Evolutionary conservation across 2,329 filamentous ascomycete species (phyloP).

Genomic region (Fonsecaea erecta): DNA sequence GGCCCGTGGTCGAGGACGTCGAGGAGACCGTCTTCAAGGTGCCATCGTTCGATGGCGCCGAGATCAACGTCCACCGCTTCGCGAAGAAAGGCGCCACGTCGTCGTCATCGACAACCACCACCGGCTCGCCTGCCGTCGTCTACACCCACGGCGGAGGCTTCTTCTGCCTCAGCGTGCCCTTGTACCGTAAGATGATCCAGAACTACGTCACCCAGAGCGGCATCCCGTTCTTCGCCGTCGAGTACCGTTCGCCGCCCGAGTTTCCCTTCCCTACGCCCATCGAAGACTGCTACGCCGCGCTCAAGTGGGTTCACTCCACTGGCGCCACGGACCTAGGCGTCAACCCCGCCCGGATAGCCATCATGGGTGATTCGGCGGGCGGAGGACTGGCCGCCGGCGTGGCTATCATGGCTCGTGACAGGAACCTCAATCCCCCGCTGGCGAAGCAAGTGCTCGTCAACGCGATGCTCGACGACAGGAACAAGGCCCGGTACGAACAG

Average conservation of each 20-base stretch:
- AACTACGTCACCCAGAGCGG: constrained; percentile 32
- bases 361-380: constrained; percentile 53
- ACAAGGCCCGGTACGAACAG: constrained; percentile 40
- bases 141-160: constrained; percentile 39
- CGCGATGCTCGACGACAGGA: constrained; percentile 55
- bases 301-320: constrained; percentile 45
- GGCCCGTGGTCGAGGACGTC: constrained; percentile 14
- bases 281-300: constrained; percentile 40
- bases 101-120: not conserved
- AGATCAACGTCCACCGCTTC: constrained; percentile 20
- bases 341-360: constrained; percentile 47
- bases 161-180: constrained; percentile 33
- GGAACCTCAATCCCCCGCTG: constrained; percentile 40
- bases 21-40: constrained; percentile 16
- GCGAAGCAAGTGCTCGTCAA: constrained; percentile 52
- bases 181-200: constrained; percentile 28
- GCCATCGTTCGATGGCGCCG: constrained; percentile 6
- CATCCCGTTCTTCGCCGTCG: constrained; percentile 39
- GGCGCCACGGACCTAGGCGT: constrained; percentile 46
- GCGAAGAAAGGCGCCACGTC: not conserved
- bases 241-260: constrained; percentile 39
- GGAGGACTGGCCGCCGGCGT: constrained; percentile 49
- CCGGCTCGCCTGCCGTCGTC: constrained; percentile 32
- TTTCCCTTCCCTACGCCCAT: constrained; percentile 34
- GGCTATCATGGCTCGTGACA: constrained; percentile 47